phyloP scores from a whole-genome alignment of 2,329 filamentous ascomycete genomes.

The Fusarium sp. region DNA sequence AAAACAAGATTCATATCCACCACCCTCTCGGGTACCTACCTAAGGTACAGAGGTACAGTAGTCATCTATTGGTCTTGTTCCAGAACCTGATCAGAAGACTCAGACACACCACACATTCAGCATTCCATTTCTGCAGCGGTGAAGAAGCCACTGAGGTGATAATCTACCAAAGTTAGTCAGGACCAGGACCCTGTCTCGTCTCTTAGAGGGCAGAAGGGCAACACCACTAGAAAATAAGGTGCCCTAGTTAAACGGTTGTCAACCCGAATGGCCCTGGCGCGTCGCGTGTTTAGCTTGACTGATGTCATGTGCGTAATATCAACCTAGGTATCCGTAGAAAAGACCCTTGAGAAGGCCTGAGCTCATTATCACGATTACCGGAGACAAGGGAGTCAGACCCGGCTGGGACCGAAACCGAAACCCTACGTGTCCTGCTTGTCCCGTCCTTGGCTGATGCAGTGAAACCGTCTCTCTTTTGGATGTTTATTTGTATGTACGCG shows the following conservation, averaged over 20 bases:
- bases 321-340: neutral
- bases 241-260: conserved; percentile 25
- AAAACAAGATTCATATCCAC: conserved; percentile 31
- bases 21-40: neutral
- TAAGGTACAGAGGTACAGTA: neutral
- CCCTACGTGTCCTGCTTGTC: neutral
- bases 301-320: conserved; percentile 36
- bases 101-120: conserved; percentile 10
- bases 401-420: conserved; percentile 3
- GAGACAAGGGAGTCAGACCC: conserved; percentile 11
- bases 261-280: conserved; percentile 21
- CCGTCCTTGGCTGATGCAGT: conserved; percentile 17
- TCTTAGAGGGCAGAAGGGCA: neutral
- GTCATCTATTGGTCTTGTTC: conserved; percentile 8
- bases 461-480: conserved; percentile 14
- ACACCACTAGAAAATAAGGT: conserved; percentile 12
- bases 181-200: neutral
- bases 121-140: conserved; percentile 28
- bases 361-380: conserved; percentile 6
- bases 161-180: conserved; percentile 5
- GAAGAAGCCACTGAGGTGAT: conserved; percentile 24
- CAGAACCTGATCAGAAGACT: conserved; percentile 32
- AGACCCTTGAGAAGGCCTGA: conserved; percentile 19
- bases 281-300: conserved; percentile 27
- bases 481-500: conserved; percentile 13